phyloP scores from a whole-genome alignment of 192 early-diverging fungal species.

The Oehlia diaphana region DNA sequence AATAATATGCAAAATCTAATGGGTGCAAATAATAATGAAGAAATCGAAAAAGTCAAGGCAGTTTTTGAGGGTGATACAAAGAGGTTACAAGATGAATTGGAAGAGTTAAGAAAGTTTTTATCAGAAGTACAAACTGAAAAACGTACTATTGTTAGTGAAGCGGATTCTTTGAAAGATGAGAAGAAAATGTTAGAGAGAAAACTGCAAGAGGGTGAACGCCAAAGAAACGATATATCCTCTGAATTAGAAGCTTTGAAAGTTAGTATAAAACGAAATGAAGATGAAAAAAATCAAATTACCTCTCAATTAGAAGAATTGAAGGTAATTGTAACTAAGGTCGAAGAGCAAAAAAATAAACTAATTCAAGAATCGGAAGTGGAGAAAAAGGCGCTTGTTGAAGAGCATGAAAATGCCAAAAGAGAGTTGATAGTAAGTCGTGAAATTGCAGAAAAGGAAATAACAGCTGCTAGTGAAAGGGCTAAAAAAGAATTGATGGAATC shows the following conservation, averaged over 20 bases:
- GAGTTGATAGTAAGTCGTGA: slow-evolving; percentile 12
- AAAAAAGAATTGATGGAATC: neutral
- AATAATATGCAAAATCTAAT: slow-evolving; percentile 50
- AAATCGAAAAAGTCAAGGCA: slow-evolving; percentile 51
- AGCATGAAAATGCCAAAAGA: neutral
- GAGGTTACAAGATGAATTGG: slow-evolving; percentile 42
- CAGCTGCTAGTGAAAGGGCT: slow-evolving; percentile 7
- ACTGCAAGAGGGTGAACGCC: slow-evolving; percentile 18
- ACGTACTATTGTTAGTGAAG: slow-evolving; percentile 13
- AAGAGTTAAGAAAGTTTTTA: slow-evolving; percentile 24
- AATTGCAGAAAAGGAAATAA: slow-evolving; percentile 1
- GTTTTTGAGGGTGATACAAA: slow-evolving; percentile 54
- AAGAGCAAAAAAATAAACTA: neutral
- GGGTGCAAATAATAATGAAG: slow-evolving; percentile 46
- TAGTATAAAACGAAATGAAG: neutral
- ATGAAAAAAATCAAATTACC: slow-evolving; percentile 6
- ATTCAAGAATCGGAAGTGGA: slow-evolving; percentile 27
- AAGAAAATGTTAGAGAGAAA: slow-evolving; percentile 21
- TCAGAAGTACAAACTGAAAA: slow-evolving; percentile 26
- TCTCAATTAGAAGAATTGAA: slow-evolving; percentile 16
- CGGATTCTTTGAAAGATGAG: slow-evolving; percentile 5
- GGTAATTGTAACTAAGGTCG: neutral
- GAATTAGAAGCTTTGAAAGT: slow-evolving; percentile 7
- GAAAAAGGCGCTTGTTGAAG: slow-evolving; percentile 27
- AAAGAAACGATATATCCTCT: neutral